These are phyloP conservation scores for Cordyceps cateniannulata DNA, from an alignment of 2,329 filamentous ascomycete species.

Conservation along the genomic window DNA sequence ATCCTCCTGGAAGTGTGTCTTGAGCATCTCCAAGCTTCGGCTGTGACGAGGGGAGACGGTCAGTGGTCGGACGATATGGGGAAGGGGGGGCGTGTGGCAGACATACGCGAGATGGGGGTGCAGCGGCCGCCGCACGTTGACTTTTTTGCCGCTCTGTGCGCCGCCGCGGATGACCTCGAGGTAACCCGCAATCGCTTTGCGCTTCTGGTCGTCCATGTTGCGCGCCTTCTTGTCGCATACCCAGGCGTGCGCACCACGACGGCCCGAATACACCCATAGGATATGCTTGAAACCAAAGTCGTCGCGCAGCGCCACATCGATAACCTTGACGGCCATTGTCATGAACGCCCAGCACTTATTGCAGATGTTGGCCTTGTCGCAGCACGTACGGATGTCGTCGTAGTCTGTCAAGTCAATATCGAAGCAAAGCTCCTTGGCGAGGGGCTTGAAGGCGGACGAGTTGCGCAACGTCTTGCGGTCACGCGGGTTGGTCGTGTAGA, in stretches of 20 bases:
- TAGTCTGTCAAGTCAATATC: constrained; percentile 99
- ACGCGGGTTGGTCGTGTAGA: constrained; percentile 88
- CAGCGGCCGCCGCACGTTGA: constrained; percentile 75
- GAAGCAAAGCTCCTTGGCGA: constrained; percentile 93
- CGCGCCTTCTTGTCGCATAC: constrained; percentile 88
- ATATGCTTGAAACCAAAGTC: constrained; percentile 98
- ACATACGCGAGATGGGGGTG: constrained; percentile 78
- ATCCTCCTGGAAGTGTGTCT: constrained; percentile 74
- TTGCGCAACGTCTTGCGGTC: constrained; percentile 85
- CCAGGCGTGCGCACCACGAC: constrained; percentile 96
- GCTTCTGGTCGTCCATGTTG: constrained; percentile 76
- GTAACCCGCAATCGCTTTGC: constrained; percentile 80
- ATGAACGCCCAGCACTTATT: constrained; percentile 94
- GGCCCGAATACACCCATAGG: constrained; percentile 96
- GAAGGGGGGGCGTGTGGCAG: no score
- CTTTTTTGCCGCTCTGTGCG: constrained; percentile 77
- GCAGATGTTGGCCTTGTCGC: constrained; percentile 88
- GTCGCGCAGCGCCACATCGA: constrained; percentile 79
- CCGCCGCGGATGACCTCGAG: constrained; percentile 86
- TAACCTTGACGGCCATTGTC: constrained; percentile 93
- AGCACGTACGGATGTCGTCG: constrained; percentile 93
- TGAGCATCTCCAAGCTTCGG: constrained; percentile 79
- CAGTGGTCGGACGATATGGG: no score
- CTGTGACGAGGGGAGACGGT: constrained; percentile 35
- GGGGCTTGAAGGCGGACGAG: constrained; percentile 72